These are phyloP conservation scores for Camptophora hylomeconis DNA, from an alignment of 2,329 filamentous ascomycete genomes.

Conservation along the genomic window DNA sequence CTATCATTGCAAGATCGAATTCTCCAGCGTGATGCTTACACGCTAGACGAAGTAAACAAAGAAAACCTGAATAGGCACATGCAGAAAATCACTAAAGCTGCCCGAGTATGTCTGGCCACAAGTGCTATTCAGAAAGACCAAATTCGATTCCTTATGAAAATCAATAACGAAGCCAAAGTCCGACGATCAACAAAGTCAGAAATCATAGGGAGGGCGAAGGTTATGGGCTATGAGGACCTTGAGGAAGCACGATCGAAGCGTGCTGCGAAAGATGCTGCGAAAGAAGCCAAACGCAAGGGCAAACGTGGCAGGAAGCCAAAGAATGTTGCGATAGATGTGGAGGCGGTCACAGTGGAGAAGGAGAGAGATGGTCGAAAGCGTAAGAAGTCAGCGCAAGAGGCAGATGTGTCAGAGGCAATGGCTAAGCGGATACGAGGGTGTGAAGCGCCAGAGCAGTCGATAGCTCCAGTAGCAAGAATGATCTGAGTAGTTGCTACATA, in stretches of 20 bases:
- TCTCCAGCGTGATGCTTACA: too few relatives aligned
- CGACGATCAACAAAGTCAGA: conserved; percentile 16
- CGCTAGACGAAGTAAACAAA: too few relatives aligned
- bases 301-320: too few relatives aligned
- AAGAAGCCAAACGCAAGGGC: too few relatives aligned
- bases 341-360: conserved; percentile 1
- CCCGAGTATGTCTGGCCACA: too few relatives aligned
- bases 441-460: conserved; percentile 11
- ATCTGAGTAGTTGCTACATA: too few relatives aligned
- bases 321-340: conserved; percentile 6
- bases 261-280: conserved; percentile 4
- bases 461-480: conserved; percentile 22
- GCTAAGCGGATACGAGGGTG: conserved; percentile 5
- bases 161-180: conserved; percentile 19
- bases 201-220: conserved; percentile 15
- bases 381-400: conserved; percentile 5
- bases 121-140: too few relatives aligned
- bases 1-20: too few relatives aligned
- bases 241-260: conserved; percentile 6
- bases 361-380: conserved; percentile 5
- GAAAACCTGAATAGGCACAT: too few relatives aligned
- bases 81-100: too few relatives aligned
- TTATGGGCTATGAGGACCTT: conserved; percentile 10
- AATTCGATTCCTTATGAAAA: too few relatives aligned
- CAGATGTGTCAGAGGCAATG: conserved; percentile 5